These are phyloP conservation scores for Moesziomyces globuligerus DNA, from an alignment of 1,284 basidiomycete genomes.

Conservation along the genomic window DNA sequence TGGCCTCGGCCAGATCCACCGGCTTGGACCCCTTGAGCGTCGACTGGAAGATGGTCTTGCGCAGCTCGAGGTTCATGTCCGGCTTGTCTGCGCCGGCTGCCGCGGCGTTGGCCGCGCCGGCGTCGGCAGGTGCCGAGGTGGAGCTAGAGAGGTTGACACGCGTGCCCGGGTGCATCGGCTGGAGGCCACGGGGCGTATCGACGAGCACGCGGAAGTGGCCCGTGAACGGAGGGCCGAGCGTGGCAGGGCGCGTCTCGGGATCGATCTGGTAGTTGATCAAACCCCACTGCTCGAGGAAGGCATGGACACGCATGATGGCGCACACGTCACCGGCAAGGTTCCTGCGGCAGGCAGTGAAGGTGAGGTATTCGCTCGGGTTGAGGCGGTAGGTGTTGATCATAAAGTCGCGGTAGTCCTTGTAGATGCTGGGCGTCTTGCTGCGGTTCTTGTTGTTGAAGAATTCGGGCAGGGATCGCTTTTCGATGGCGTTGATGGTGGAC, in stretches of 20 bases:
- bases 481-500: conserved; percentile 89
- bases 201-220: conserved; percentile 98
- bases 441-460: conserved; percentile 95
- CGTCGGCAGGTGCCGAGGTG: conserved; percentile 12
- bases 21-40: conserved; percentile 62
- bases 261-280: conserved; percentile 99
- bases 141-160: conserved; percentile 29
- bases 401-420: conserved; percentile 99
- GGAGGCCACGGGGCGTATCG: conserved; percentile 93
- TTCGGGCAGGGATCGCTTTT: conserved; percentile 91
- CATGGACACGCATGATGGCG: conserved; percentile 98
- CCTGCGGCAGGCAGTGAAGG: conserved; percentile 93
- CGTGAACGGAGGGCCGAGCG: conserved; percentile 95
- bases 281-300: conserved; percentile 98
- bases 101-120: conserved; percentile 69
- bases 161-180: conserved; percentile 86
- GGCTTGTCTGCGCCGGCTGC: conserved; percentile 71
- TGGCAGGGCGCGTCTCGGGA: conserved; percentile 91
- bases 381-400: conserved; percentile 99
- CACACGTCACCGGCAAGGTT: conserved; percentile 98
- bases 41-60: conserved; percentile 63
- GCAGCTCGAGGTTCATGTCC: conserved; percentile 69
- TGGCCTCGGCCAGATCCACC: conserved; percentile 59
- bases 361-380: conserved; percentile 93
- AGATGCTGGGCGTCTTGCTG: conserved; percentile 90